Percentiles rank a stretch among this genome's conserved stretches.
These are phyloP conservation scores for Myxozyma vanderwaltii DNA, from an alignment of 805 yeast genomes.

Conservation along the genomic window DNA sequence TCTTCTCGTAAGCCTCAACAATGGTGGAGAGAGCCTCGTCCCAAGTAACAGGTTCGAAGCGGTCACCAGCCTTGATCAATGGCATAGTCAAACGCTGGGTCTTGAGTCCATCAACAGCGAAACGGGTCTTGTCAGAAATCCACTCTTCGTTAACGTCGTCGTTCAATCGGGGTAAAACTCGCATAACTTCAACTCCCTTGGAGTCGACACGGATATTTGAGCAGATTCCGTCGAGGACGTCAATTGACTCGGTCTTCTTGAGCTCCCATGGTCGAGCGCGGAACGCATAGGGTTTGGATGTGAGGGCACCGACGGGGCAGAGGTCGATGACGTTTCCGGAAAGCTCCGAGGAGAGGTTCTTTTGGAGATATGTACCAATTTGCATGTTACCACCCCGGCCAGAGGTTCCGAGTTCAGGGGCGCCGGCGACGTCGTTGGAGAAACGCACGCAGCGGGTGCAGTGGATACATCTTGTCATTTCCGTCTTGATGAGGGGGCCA, in stretches of 20 bases:
- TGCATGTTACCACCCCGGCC: slow-evolving; percentile 93
- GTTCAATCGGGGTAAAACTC: slow-evolving; percentile 81
- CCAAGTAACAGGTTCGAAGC: slow-evolving; percentile 78
- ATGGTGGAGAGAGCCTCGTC: slow-evolving; percentile 77
- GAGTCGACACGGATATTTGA: slow-evolving; percentile 82
- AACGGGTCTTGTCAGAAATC: slow-evolving; percentile 86
- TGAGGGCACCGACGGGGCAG: slow-evolving; percentile 91
- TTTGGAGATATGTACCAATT: slow-evolving; percentile 84
- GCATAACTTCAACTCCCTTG: slow-evolving; percentile 83
- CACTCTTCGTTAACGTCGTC: slow-evolving; percentile 90
- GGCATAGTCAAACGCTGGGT: slow-evolving; percentile 86
- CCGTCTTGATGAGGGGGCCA: slow-evolving; percentile 86
- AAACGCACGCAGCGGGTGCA: slow-evolving; percentile 90
- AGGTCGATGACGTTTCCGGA: slow-evolving; percentile 85
- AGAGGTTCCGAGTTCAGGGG: slow-evolving; percentile 84
- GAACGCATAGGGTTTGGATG: slow-evolving; percentile 90
- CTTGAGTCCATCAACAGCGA: slow-evolving; percentile 81
- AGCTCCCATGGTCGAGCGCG: slow-evolving; percentile 92
- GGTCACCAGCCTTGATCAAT: slow-evolving; percentile 66
- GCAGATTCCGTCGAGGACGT: slow-evolving; percentile 81
- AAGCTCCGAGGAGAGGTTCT: slow-evolving; percentile 80
- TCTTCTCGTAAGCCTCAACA: slow-evolving; percentile 58
- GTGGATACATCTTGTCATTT: slow-evolving; percentile 91
- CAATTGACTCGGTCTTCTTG: slow-evolving; percentile 83
- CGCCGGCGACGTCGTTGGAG: slow-evolving; percentile 89